Percentiles rank a stretch among this genome's conserved stretches.
phyloP scores from a whole-genome alignment of 2,329 filamentous ascomycete genomes.

The Diaporthe caulivora region DNA sequence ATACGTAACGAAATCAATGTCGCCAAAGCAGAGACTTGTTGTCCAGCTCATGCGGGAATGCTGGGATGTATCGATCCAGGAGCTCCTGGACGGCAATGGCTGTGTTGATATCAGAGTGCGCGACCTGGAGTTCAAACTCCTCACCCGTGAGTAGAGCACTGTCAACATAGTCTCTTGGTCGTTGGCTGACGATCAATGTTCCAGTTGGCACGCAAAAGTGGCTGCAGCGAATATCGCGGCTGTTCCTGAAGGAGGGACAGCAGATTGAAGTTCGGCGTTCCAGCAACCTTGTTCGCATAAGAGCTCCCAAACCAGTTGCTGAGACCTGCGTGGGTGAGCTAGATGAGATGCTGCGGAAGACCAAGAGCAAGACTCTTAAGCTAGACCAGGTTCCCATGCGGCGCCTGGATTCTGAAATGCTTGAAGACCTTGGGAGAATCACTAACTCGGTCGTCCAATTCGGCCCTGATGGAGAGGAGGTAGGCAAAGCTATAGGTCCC shows the following conservation, averaged over 20 bases:
- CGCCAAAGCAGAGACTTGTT: constrained; percentile 56
- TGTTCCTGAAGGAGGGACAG: constrained; percentile 50
- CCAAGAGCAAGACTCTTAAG: constrained; percentile 44
- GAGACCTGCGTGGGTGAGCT: constrained; percentile 52
- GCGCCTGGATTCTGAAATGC: constrained; percentile 43
- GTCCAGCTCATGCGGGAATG: constrained; percentile 59
- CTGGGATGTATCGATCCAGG: constrained; percentile 64
- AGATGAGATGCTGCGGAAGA: constrained; percentile 46
- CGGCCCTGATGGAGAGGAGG: constrained; percentile 44
- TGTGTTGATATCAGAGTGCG: constrained; percentile 54
- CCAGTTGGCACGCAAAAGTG: constrained; percentile 53
- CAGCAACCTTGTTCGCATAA: constrained; percentile 49
- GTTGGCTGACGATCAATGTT: neutral
- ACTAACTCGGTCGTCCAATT: constrained; percentile 55
- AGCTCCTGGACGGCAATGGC: constrained; percentile 58
- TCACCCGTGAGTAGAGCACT: constrained; percentile 55
- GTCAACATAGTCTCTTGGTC: neutral
- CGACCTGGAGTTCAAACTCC: constrained; percentile 56
- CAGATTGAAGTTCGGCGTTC: constrained; percentile 52
- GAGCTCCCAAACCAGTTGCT: constrained; percentile 51
- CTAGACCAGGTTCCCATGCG: constrained; percentile 43
- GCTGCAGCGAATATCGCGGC: constrained; percentile 48
- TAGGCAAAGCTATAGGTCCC: constrained; percentile 20
- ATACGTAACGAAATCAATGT: constrained; percentile 46
- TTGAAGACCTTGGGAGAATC: constrained; percentile 53